Evolutionary conservation across 2,329 filamentous ascomycete genomes (phyloP), one percentile per base, ranked within the genome.

Genomic region (Spiromastix sp.): DNA sequence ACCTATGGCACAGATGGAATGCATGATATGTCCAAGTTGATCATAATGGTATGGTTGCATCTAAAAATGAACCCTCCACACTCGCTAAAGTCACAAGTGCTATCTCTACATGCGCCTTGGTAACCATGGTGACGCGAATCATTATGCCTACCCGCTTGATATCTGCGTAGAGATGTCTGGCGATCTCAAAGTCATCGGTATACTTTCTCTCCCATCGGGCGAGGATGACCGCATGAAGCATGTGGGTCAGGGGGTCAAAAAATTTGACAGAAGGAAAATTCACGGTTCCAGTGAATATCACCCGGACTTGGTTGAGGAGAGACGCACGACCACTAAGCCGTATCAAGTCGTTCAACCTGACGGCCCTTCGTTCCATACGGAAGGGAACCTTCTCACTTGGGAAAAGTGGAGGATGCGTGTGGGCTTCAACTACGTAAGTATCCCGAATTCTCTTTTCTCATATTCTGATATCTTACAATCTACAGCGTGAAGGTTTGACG

Each of bases 291-390:
- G 37, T 36, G 36, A 45, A 22, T 62, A 31, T 32, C 30, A 35
- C 18, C 24, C 24, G 17, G 26, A 35, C 22, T 16, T 30, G 30
- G 38, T 47, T 4, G 42, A 48, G 7, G 33, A 48, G 6, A 50
- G 48, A 16, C 50, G 57, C 10, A 54, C 48, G n/a, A 55, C 54
- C 5, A 40, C 50, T 18, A 85, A 83, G 56, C 80, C 81, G 4
- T 71, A 86, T 49, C 74, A 84, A 45, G 76, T 89, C 30, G 67
- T 74, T 1, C 83, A 89, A 43, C 75, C 75, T 0, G 73, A 82
- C 19, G 80, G 80, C 0, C 70, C 79, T 0, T 80, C 74, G 2
- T 85, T 85, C 56, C 63, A 58, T 0, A 60, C 62, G 39, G 33
- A 63, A 28, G 59, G 71, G 46, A 61, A 64, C 37, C 43, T 57